phyloP scores from a whole-genome alignment of 495 filamentous ascomycete genomes.

The Chaetomium cochliodes region DNA sequence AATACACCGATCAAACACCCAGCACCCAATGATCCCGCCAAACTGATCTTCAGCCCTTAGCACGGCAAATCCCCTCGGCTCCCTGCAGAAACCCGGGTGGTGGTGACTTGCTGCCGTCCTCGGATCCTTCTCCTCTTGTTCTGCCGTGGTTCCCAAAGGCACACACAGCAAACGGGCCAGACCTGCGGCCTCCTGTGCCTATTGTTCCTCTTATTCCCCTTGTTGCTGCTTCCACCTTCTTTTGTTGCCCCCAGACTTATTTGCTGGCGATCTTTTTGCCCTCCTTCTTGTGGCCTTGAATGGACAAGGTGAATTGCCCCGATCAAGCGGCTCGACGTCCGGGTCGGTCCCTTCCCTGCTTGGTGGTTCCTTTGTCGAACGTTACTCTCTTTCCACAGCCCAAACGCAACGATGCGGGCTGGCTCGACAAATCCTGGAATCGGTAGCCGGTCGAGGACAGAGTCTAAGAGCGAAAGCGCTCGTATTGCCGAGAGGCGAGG shows the following conservation, averaged over 20 bases:
- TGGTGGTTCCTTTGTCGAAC: background rate
- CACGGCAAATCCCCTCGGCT: conserved; percentile 1
- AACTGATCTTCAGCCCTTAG: background rate
- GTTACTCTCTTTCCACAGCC: background rate
- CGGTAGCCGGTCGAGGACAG: background rate
- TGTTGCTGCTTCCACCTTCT: background rate
- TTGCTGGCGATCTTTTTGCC: too few species aligned
- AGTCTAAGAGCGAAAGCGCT: background rate
- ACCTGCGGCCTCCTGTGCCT: background rate
- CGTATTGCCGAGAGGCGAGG: background rate
- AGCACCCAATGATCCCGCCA: background rate
- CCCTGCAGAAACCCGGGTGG: conserved; percentile 1
- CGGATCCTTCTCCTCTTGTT: background rate
- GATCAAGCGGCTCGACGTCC: background rate
- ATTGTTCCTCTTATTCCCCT: background rate
- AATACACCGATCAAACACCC: background rate
- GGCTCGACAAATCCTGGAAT: background rate
- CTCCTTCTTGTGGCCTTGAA: background rate
- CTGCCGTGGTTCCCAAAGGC: background rate
- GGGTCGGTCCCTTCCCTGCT: background rate
- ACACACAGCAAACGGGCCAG: conserved; percentile 1
- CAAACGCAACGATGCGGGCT: too few species aligned
- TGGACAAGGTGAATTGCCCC: background rate
- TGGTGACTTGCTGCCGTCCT: background rate
- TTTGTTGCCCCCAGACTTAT: background rate